Conservation (phyloP, 208 protist species). For the Trypanosoma mega region DNA sequence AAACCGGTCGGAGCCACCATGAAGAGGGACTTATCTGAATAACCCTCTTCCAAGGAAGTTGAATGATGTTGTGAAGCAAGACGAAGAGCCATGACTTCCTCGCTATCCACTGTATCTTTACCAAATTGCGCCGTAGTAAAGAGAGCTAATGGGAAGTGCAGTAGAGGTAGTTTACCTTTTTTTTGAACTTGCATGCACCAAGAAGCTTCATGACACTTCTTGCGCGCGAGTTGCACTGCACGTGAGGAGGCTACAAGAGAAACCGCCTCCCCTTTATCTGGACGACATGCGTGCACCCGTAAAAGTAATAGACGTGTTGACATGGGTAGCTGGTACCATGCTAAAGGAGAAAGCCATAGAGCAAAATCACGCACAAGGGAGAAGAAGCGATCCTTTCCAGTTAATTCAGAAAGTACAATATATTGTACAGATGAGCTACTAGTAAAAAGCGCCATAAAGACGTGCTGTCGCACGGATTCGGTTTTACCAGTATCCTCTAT, state of each 20-base stretch:
- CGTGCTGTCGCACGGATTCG: neutral
- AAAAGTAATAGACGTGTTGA: too few relatives aligned
- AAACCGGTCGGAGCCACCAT: constrained; percentile 12
- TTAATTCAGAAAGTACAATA: constrained; percentile 3
- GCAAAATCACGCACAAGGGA: too few relatives aligned
- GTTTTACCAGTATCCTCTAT: neutral
- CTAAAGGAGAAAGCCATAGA: too few relatives aligned
- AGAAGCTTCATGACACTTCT: neutral
- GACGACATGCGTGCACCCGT: too few relatives aligned
- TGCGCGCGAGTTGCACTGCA: neutral
- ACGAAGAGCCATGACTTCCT: too few relatives aligned
- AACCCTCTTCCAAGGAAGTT: too few relatives aligned
- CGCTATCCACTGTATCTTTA: neutral
- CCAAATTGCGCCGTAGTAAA: constrained; percentile 18
- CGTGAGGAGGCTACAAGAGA: constrained; percentile 8
- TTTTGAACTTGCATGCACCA: neutral
- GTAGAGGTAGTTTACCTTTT: neutral
- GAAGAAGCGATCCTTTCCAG: too few relatives aligned
- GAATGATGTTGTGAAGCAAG: too few relatives aligned
- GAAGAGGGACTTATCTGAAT: neutral
- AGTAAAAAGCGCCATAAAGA: constrained; percentile 11
- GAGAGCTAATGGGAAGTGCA: constrained; percentile 16
- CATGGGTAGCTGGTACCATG: too few relatives aligned
- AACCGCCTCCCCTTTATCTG: neutral
- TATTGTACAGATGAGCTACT: constrained; percentile 7